Evolutionary conservation across 2,329 filamentous ascomycete species (phyloP), one percentile per base, ranked within the genome.

Genomic region (Apiospora aurea): DNA sequence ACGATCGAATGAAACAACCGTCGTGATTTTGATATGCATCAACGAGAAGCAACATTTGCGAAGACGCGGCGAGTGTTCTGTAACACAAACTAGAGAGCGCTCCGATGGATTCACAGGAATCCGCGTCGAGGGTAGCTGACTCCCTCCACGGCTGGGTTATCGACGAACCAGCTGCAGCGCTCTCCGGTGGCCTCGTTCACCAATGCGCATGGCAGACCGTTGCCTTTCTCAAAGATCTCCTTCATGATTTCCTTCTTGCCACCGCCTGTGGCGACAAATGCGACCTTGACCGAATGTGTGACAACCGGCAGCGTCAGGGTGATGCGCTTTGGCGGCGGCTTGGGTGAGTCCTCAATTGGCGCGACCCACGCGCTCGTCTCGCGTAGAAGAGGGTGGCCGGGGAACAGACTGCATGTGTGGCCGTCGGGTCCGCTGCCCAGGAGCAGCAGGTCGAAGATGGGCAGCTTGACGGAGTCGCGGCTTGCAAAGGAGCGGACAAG

Each of bases 341-440:
- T 99, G 69, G 96, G 96, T 61, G 94, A 97, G 85, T 98, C 94
- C 79, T 93, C 91, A 79, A 98, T 97, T 66, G 94, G 90, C 18
- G 95, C 92, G 61, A 98, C 94, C 96, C 96, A 99, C 70, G 96
- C 94, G 78, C 91, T 92, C 47, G 90, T 90, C 85, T 98, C 96
- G 75, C 95, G 91, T 76, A 98, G 88, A 70, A 98, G 88, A 72
- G 92, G 89, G 81, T 98, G 96, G 71, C 92, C 93, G 6, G 96
- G 96, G 87, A 99, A 99, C 70, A 99, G 87, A 78, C 93, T 96
- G 91, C 96, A 98, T 46, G 96, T 98, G 85, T 99, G 96, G 70
- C 96, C 96, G 82, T 98, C 96, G 18, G 96, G 96, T 0, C 96
- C 96, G 81, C 94, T 97, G 78, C 96, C 96, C 57, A 99, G 91